Evolutionary conservation across 108 stramenopile genomes (phyloP), one percentile per base, ranked within the genome.

Genomic region (Cyclotella cryptica): DNA sequence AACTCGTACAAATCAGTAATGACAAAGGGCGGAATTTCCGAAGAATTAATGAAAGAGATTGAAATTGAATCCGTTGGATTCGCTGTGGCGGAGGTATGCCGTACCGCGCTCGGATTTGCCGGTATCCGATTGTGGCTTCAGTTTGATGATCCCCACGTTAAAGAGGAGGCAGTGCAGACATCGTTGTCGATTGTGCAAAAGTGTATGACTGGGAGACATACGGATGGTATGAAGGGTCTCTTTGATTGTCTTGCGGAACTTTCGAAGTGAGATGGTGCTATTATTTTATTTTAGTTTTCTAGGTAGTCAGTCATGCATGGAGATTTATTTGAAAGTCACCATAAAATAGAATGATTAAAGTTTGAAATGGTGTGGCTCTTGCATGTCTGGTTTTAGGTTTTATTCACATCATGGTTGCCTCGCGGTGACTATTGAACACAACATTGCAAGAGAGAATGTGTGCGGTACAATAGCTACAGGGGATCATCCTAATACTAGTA

Each of bases 41-140:
- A 87, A 27, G 68, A 86, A 12, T 28, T 87, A 15, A 78, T 90
- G 29, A 62, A 69, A 47, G 80, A 77, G 27, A 93, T 90, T 69
- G 90, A 87, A 72, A 61, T 87, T 24, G 89, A 93, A 68, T 69
- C 89, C 7, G 88, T 93, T 21, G 93, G 93, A 46, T 93, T 90
- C 69, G 88, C 90, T 5, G 85, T 88, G 0, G 88, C 88, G 5
- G 93, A 93, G 68, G 89, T 93, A 8, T 89, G 88, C 44, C 81
- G 93, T 15, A 93, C 93, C 13, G 88, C 89, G 9, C 71, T 93
- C 27, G 93, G 84, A 15, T 88, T 86, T 79, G 93, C 93, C 10
- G 93, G 93, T 8, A 87, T 88, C 46, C 81, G 93, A 14, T 69
- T 81, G 26, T 93, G 93, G 93, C 65, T 93, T 59, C 93, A 93